A percentile compares a stretch with the other conserved stretches of the same genome.
Conservation (phyloP, 1,284 basidiomycete genomes). For the Apiotrichum montevideense region DNA sequence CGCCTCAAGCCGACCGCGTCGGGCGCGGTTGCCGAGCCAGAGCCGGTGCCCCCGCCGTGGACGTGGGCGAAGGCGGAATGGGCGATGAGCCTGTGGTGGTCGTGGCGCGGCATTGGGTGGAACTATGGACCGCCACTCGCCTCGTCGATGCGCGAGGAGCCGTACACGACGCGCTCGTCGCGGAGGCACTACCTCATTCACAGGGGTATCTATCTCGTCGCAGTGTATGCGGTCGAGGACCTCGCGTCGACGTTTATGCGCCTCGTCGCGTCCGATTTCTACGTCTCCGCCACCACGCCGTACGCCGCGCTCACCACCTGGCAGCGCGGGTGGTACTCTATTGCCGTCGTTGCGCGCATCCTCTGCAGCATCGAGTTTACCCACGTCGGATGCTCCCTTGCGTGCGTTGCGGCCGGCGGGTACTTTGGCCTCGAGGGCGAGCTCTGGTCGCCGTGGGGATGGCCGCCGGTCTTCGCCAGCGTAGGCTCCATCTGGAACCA, state of each 20-base stretch:
- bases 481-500: slow-evolving; percentile 26
- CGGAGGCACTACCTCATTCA: slow-evolving; percentile 17
- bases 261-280: slow-evolving; percentile 18
- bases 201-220: slow-evolving; percentile 9
- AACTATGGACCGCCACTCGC: slow-evolving; percentile 29
- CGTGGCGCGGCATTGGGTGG: slow-evolving; percentile 40
- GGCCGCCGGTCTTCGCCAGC: slow-evolving; percentile 36
- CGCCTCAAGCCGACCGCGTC: slow-evolving; percentile 14
- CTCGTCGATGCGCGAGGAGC: slow-evolving; percentile 16
- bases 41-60: slow-evolving; percentile 31
- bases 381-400: slow-evolving; percentile 10
- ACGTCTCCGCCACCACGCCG: slow-evolving; percentile 19
- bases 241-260: slow-evolving; percentile 25
- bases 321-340: slow-evolving; percentile 24
- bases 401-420: slow-evolving; percentile 27
- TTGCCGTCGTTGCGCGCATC: slow-evolving; percentile 24
- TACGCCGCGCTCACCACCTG: slow-evolving; percentile 19
- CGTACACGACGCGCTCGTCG: slow-evolving; percentile 24
- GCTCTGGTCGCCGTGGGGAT: slow-evolving; percentile 39
- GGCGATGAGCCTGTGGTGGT: slow-evolving; percentile 30
- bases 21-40: slow-evolving; percentile 15
- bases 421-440: slow-evolving; percentile 29
- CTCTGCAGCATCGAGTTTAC: slow-evolving; percentile 21
- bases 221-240: slow-evolving; percentile 19
- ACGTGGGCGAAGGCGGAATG: slow-evolving; percentile 35